Base-by-base conservation (phyloP, 2,329 filamentous ascomycete genomes). In the Knoxdaviesia capensis region DNA sequence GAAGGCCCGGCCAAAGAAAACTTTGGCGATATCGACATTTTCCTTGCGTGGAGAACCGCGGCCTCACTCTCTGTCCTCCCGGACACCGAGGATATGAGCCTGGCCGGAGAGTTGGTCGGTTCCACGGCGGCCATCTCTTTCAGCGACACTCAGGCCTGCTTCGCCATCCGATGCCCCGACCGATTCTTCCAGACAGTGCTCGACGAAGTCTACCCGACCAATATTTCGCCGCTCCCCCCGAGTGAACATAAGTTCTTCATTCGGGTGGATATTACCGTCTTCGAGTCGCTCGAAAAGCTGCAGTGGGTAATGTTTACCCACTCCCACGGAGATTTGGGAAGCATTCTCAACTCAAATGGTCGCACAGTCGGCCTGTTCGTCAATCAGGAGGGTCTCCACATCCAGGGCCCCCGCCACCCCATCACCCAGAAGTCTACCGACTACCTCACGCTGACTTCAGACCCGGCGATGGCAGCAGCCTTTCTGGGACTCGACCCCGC, bases 1-100 rank as follows among this genome's bases (percentile, higher is more conserved):
- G 79, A 85, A 48, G 78, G 71, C 0, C 81, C 82, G 0, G 75
- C 55, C 1, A 90, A 90, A 56, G 36, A 48, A 0, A 70, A 75
- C 49, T 69, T 74, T 51, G 84, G 83, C 20, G 84, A 90, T 48
- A 60, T 92, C 34, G 83, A 90, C 56, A 64, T 87, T 45, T 56
- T 85, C 1, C 66, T 83, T 1, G 59, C 62, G 0, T 53, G 54
- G 32, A 56, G 59, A 10, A 52, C 48, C 11, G 30, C 44, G 5
- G 36, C 47, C 1, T 35, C 45, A 9, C 46, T 51, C 29, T 44
- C 49, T 30, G 39, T 34, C 20, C 39, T 31, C 7, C 43, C 51
- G 20, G 48, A 50, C 1, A 51, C 75, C 6, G 55, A 54, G 2
- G 44, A 46, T 4, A 50, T 59, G 9, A 43, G 42, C 2, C 34